phyloP scores from a whole-genome alignment of 2,329 filamentous ascomycete species.

The Verruconis gallopava region DNA sequence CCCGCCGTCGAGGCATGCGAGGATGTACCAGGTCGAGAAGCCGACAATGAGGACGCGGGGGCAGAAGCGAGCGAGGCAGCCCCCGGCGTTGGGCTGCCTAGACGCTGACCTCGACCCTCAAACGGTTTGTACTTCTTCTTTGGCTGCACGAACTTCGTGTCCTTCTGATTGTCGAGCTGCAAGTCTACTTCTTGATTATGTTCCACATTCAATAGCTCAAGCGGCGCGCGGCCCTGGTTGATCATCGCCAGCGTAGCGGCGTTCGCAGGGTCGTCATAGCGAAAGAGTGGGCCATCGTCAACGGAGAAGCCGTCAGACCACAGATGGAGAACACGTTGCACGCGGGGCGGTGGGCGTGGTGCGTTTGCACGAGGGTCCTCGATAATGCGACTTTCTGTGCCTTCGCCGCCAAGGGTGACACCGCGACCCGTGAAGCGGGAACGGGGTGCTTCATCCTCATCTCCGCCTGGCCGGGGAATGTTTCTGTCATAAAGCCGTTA shows the following conservation, averaged over 20 bases:
- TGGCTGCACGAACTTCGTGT: conserved; percentile 58
- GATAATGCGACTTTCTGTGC: conserved; percentile 54
- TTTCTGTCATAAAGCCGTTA: conserved; percentile 45
- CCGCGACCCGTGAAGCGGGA: conserved; percentile 56
- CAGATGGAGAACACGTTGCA: conserved; percentile 60
- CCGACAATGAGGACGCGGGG: conserved; percentile 19
- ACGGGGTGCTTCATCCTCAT: conserved; percentile 39
- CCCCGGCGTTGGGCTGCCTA: conserved; percentile 67
- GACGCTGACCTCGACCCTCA: conserved; percentile 54
- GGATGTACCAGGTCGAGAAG: conserved; percentile 33
- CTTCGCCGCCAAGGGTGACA: conserved; percentile 67
- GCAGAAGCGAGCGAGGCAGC: conserved; percentile 20
- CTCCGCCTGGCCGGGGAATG: conserved; percentile 41
- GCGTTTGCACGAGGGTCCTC: conserved; percentile 44
- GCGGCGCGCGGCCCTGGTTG: conserved; percentile 59
- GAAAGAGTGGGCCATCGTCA: conserved; percentile 64
- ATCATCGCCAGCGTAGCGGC: conserved; percentile 62
- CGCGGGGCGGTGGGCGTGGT: conserved; percentile 32
- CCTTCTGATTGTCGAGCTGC: conserved; percentile 59
- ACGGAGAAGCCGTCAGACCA: conserved; percentile 81
- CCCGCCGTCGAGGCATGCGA: conserved; percentile 46
- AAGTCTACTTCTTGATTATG: conserved; percentile 67
- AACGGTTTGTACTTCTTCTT: conserved; percentile 71
- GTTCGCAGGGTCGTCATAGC: conserved; percentile 69
- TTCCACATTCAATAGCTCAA: conserved; percentile 65